A percentile compares a stretch with the other conserved stretches of the same genome.
Conservation (phyloP, 345 rosid species). For the Eucalyptus cloeziana region DNA sequence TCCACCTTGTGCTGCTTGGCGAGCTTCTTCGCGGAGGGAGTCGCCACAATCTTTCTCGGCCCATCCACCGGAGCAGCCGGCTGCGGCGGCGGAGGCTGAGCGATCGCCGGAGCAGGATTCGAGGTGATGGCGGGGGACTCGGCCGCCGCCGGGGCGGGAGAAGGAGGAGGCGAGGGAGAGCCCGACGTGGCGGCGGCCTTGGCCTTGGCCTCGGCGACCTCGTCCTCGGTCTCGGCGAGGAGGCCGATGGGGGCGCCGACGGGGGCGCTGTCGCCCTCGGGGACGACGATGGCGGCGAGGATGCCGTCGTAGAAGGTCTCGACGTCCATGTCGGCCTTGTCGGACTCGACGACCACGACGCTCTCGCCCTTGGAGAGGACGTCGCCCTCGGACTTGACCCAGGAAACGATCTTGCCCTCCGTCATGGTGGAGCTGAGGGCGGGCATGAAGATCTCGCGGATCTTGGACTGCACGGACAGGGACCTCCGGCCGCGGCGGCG, state of each 20-base stretch:
- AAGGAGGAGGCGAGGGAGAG: constrained; percentile 13
- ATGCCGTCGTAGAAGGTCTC: constrained; percentile 92
- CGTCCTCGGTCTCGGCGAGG: constrained; percentile 80
- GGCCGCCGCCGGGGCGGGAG: neutral
- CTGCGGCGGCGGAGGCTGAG: constrained; percentile 32
- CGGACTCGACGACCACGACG: constrained; percentile 95
- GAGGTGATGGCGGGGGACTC: constrained; percentile 17
- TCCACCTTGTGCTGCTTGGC: constrained; percentile 89
- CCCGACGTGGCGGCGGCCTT: constrained; percentile 43
- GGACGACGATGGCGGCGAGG: constrained; percentile 89
- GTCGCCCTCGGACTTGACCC: constrained; percentile 95
- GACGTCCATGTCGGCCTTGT: constrained; percentile 97
- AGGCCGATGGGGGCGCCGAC: constrained; percentile 84
- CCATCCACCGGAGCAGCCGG: constrained; percentile 21
- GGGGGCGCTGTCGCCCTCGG: constrained; percentile 85
- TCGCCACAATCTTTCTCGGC: constrained; percentile 53
- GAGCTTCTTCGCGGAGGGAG: constrained; percentile 83
- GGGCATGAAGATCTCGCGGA: constrained; percentile 98
- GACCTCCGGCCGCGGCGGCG: constrained; percentile 1
- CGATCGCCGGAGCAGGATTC: constrained; percentile 33
- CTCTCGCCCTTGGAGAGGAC: constrained; percentile 84
- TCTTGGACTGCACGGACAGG: constrained; percentile 54
- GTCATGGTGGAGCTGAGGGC: constrained; percentile 98
- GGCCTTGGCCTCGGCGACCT: constrained; percentile 75
- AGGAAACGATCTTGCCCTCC: constrained; percentile 97